These are phyloP conservation scores for Tritrichomonas foetus DNA, from an alignment of 208 protist genomes.

Conservation along the genomic window DNA sequence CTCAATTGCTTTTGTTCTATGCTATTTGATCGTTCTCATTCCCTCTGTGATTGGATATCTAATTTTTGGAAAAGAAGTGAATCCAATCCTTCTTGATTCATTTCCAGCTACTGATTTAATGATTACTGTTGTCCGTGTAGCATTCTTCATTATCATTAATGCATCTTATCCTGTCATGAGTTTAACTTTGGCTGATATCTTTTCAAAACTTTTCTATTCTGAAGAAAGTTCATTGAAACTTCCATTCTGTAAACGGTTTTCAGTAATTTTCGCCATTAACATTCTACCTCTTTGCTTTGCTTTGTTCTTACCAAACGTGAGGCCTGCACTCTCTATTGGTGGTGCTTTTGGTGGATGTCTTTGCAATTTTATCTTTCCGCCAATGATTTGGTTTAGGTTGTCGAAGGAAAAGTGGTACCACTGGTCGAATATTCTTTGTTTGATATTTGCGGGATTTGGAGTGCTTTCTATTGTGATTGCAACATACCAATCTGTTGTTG, in stretches of 20 bases:
- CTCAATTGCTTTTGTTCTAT: not conserved
- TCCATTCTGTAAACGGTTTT: too few relatives aligned
- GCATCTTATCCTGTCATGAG: not conserved
- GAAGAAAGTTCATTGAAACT: too few relatives aligned
- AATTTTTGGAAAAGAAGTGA: not conserved
- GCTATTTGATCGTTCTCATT: not conserved
- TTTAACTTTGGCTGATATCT: not conserved
- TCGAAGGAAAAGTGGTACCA: not conserved
- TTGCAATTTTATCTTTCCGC: not conserved
- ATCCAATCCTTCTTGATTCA: not conserved
- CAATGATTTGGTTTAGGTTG: not conserved
- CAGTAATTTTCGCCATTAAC: too few relatives aligned
- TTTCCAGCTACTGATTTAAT: not conserved
- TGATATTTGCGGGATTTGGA: not conserved
- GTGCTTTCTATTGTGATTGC: not conserved
- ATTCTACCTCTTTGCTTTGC: too few relatives aligned
- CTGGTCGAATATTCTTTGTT: not conserved
- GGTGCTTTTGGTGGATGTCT: not conserved
- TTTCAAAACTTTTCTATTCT: not conserved
- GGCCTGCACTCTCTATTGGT: slow-evolving; percentile 7
- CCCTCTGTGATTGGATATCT: not conserved
- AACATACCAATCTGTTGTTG: not conserved
- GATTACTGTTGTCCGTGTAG: not conserved
- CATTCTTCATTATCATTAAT: not conserved
- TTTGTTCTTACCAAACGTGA: not conserved